phyloP scores from a whole-genome alignment of 148 eudicot genomes.

The Chenopodium quinoa region DNA sequence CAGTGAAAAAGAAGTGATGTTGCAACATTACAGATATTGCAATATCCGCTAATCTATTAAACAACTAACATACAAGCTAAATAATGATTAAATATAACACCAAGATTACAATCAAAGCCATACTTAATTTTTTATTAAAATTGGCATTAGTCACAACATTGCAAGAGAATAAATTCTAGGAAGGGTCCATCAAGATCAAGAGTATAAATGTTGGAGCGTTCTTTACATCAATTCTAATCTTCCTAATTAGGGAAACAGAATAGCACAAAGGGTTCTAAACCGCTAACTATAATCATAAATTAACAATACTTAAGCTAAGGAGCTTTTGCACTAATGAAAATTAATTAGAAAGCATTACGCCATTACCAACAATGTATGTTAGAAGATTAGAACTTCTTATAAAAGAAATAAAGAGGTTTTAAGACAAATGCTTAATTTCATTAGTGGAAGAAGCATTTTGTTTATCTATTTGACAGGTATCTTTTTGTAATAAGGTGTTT shows the following conservation, averaged over 20 bases:
- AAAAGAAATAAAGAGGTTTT: conserved; percentile 5
- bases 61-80: no score
- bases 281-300: background rate
- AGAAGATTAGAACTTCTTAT: background rate
- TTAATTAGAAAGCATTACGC: background rate
- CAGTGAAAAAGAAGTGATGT: no score
- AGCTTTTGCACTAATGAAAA: background rate
- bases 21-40: no score
- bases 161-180: conserved; percentile 6
- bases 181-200: background rate
- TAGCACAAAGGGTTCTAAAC: background rate
- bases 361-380: background rate
- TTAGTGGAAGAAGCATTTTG: conserved; percentile 29
- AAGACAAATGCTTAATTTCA: conserved; percentile 2
- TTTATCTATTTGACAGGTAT: conserved; percentile 18
- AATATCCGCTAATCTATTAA: no score
- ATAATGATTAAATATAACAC: no score
- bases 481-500: background rate
- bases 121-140: no score
- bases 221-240: background rate
- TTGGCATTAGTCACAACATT: background rate
- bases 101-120: no score
- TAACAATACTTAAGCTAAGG: background rate
- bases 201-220: background rate
- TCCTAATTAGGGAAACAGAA: conserved; percentile 10